Evolutionary conservation across 441 rosid species (phyloP), one percentile per base, ranked within the genome.

Genomic region (Eruca vesicaria): DNA sequence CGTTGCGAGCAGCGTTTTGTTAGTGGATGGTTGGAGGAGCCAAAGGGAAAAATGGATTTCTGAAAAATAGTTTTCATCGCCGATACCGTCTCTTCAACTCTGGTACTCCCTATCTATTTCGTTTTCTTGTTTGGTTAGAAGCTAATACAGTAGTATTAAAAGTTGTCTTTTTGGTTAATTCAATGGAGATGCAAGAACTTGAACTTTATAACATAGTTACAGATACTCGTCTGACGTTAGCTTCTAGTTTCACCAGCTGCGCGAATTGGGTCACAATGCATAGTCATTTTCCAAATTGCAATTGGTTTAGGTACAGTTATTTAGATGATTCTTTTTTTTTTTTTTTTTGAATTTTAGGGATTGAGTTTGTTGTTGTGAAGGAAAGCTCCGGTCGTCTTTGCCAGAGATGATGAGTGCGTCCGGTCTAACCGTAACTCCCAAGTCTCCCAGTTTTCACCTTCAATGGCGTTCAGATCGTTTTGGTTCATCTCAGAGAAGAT

Each of bases 361-460:
- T 66, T 81, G 64, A 58, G 28, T 28, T 14, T 48, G 18, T 68
- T 66, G 48, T 33, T 68, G 62, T 74, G 62, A 31, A 32, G 38
- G 33, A 69, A 79, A 70, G 31, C 32, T 52, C 45, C 48, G 58
- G 48, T 63, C 71, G 19, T 7, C 76, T 55, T 14, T 53, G 43
- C 14, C 64, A 55, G 83, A 72, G 79, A 93, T 93, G 98, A 77
- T 93, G 98, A 77, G 79, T 73, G 81, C 88, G 14, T 86, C 87
- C 50, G 97, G 98, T 56, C 75, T 93, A 52, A 80, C 82, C 7
- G 78, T 78, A 70, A 76, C 85, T 87, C 89, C 91, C 32, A 29
- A 29, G 32, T 29, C 32, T 7, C 81, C 90, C 58, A 80, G 85
- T 71, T 86, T 84, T 69, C 86, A 81, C 77, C 75, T 64, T 33